These are phyloP conservation scores for Rubroboletus pulcherrimus DNA, from an alignment of 768 basidiomycete species.

Conservation along the genomic window DNA sequence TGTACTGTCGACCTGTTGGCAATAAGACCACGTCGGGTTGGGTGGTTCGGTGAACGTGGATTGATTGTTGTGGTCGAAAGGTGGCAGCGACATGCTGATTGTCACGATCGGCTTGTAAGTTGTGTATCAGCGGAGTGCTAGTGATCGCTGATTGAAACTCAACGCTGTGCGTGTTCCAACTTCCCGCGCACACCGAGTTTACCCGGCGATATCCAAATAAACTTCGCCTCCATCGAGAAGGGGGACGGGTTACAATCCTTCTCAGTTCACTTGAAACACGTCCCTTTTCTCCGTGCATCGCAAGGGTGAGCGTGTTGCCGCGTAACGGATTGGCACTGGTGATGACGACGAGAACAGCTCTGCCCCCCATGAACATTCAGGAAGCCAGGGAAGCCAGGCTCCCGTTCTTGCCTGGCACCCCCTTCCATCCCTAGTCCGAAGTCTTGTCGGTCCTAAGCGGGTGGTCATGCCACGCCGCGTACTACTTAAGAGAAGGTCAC, in stretches of 20 bases:
- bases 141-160: no score
- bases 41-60: conserved; percentile 29
- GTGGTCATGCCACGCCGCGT: background rate
- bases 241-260: background rate
- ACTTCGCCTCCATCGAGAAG: background rate
- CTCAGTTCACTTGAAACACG: background rate
- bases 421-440: background rate
- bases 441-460: background rate
- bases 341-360: background rate
- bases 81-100: conserved; percentile 27
- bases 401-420: background rate
- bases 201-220: background rate
- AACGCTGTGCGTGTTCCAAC: background rate
- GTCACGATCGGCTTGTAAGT: background rate
- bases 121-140: background rate
- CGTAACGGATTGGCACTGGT: background rate
- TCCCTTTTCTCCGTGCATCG: background rate
- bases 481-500: background rate
- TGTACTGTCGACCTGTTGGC: conserved; percentile 28
- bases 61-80: conserved; percentile 18
- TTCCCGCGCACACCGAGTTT: background rate
- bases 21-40: conserved; percentile 31
- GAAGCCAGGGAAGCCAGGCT: no score
- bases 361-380: background rate
- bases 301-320: background rate